Evolutionary conservation across 2,329 filamentous ascomycete species (phyloP).

Genomic region (Aspergillus transmontanensis): DNA sequence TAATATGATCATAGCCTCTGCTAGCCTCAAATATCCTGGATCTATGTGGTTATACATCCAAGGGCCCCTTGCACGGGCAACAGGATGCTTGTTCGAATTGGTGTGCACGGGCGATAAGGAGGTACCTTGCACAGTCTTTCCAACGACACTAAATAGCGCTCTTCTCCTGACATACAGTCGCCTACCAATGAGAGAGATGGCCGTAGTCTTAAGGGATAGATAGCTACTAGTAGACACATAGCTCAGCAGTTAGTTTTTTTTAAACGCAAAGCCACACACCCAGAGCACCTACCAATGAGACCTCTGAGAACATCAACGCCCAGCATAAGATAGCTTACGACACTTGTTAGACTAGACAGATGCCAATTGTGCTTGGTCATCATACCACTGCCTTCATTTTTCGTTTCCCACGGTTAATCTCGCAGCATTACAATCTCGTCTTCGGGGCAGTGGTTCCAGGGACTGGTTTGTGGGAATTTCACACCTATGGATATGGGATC

Average conservation of each 20-base stretch:
- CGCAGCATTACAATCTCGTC: background rate
- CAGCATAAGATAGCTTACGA: background rate
- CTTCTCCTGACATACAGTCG: constrained; percentile 3
- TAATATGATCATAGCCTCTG: background rate
- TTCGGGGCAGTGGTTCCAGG: background rate
- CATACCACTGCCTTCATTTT: background rate
- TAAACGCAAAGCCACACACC: background rate
- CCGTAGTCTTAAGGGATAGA: background rate
- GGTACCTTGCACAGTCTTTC: background rate
- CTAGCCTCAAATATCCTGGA: no score
- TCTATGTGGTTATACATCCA: background rate
- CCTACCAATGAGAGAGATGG: constrained; percentile 9
- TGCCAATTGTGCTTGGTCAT: background rate
- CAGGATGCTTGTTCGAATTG: constrained; percentile 1
- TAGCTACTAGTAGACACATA: background rate
- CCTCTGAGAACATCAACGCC: background rate
- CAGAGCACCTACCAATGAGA: background rate
- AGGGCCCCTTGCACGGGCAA: background rate
- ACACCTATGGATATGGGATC: background rate
- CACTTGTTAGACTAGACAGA: background rate
- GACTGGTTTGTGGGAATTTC: background rate
- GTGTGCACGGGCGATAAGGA: background rate
- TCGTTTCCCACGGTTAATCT: background rate
- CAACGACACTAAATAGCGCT: constrained; percentile 5
- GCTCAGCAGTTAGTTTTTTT: background rate